Conservation (phyloP, 331 rosid species). For the Prunus yedoensis region DNA sequence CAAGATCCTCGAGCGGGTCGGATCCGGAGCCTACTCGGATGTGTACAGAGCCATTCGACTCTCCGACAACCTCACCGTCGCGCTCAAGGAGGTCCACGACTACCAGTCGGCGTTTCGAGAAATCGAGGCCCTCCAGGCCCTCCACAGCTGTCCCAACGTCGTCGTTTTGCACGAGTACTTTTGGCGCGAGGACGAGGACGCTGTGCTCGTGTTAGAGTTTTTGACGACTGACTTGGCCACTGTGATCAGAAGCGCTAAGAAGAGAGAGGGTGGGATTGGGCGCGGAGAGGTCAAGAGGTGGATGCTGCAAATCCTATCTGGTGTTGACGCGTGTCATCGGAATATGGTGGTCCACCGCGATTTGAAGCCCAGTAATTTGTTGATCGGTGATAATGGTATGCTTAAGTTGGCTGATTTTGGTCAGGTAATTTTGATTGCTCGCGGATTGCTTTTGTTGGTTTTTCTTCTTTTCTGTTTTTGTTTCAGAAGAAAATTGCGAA, state of each 20-base stretch:
- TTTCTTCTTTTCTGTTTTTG: background rate
- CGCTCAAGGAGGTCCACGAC: constrained; percentile 91
- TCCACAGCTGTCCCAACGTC: constrained; percentile 57
- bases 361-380: constrained; percentile 80
- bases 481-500: background rate
- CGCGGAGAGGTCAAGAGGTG: constrained; percentile 67
- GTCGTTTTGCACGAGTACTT: constrained; percentile 78
- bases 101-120: constrained; percentile 78
- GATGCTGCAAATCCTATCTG: constrained; percentile 72
- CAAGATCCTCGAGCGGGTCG: constrained; percentile 62
- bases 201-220: constrained; percentile 82
- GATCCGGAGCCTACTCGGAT: constrained; percentile 89
- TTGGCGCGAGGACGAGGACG: constrained; percentile 91
- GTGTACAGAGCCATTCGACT: constrained; percentile 72
- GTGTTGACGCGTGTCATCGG: constrained; percentile 72
- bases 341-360: constrained; percentile 76
- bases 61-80: constrained; percentile 65
- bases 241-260: constrained; percentile 54
- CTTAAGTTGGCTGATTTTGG: constrained; percentile 91
- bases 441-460: background rate
- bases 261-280: constrained; percentile 37
- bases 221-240: constrained; percentile 56
- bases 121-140: constrained; percentile 70
- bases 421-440: constrained; percentile 50
- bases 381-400: constrained; percentile 73